These are phyloP conservation scores for Neurospora crassa DNA, from an alignment of 2,329 filamentous ascomycete species.

Conservation along the genomic window DNA sequence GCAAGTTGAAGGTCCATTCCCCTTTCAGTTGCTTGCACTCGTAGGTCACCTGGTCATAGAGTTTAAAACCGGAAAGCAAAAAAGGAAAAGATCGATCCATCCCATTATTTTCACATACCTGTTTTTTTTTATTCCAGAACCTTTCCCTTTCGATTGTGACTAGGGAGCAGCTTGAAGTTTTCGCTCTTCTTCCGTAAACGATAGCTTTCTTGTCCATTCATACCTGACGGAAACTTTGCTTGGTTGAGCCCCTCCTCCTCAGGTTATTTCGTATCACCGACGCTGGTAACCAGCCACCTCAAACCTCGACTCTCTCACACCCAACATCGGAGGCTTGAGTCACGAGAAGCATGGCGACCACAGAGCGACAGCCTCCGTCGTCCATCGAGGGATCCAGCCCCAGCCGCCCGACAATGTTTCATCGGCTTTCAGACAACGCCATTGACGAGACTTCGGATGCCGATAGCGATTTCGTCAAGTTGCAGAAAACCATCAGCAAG, in stretches of 20 bases:
- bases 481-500: slow-evolving; percentile 31
- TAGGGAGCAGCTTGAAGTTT: not conserved
- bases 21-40: not conserved
- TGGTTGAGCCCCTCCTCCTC: not conserved
- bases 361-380: not conserved
- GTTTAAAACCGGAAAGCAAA: not conserved
- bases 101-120: not conserved
- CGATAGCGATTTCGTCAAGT: slow-evolving; percentile 22
- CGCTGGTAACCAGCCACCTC: not conserved
- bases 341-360: not conserved
- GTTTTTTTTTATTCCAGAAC: not conserved
- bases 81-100: not conserved
- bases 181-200: not conserved
- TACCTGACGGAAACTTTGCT: not conserved
- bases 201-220: not conserved
- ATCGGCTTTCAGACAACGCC: slow-evolving; percentile 11
- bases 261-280: not conserved
- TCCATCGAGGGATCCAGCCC: not conserved
- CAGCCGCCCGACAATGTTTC: not conserved
- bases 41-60: not conserved
- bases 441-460: slow-evolving; percentile 23
- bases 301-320: not conserved
- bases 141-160: not conserved
- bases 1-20: not conserved
- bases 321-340: not conserved